phyloP scores from a whole-genome alignment of 1,284 basidiomycete species.

The Ceratobasidium sp. region DNA sequence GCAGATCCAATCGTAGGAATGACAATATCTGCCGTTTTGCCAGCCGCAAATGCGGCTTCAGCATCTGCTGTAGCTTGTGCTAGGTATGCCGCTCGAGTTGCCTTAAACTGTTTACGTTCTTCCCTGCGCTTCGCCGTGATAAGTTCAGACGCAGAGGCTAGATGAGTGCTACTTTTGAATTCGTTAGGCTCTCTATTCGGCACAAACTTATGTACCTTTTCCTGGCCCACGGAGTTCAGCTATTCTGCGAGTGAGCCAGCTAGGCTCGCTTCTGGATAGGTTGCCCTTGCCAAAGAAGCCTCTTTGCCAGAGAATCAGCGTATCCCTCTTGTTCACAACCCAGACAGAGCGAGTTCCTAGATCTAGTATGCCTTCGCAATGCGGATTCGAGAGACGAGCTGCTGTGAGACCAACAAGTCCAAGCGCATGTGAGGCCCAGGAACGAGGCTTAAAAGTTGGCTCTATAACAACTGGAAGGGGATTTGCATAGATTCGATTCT shows the following conservation, averaged over 20 bases:
- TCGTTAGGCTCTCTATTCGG: slow-evolving; percentile 3
- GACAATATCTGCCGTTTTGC: slow-evolving; percentile 57
- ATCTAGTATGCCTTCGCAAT: slow-evolving; percentile 78
- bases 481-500: slow-evolving; percentile 71
- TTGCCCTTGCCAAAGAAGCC: slow-evolving; percentile 99
- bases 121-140: slow-evolving; percentile 83
- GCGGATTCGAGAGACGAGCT: slow-evolving; percentile 65
- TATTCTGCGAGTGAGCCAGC: slow-evolving; percentile 83
- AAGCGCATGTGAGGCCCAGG: slow-evolving; percentile 54
- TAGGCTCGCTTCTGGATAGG: slow-evolving; percentile 92
- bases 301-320: slow-evolving; percentile 80
- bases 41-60: slow-evolving; percentile 74
- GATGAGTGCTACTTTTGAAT: slow-evolving; percentile 49
- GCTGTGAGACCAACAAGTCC: slow-evolving; percentile 65
- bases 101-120: slow-evolving; percentile 90
- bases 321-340: slow-evolving; percentile 71
- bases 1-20: slow-evolving; percentile 55
- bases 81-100: slow-evolving; percentile 84
- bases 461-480: slow-evolving; percentile 71
- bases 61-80: slow-evolving; percentile 77
- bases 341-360: slow-evolving; percentile 80
- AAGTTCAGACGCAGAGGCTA: slow-evolving; percentile 85
- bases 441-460: slow-evolving; percentile 53
- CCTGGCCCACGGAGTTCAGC: slow-evolving; percentile 64
- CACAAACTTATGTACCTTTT: slow-evolving; percentile 57